phyloP scores from a whole-genome alignment of 345 rosid species.

The Barbarea vulgaris region DNA sequence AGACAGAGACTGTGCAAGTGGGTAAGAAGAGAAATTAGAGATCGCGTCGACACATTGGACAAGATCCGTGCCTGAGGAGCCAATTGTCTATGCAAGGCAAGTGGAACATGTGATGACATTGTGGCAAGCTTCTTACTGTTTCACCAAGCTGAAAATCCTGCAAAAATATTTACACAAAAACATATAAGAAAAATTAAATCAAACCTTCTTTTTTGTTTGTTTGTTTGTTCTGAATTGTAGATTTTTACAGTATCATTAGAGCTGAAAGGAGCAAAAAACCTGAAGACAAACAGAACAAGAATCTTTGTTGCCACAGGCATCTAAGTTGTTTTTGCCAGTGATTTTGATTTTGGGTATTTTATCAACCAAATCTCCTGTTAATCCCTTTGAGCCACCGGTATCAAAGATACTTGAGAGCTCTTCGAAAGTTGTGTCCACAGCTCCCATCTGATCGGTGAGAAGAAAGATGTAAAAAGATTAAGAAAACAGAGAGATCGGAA shows the following conservation, averaged over 20 bases:
- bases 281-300: constrained; percentile 98
- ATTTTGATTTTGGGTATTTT: constrained; percentile 85
- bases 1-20: constrained; percentile 32
- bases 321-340: constrained; percentile 59
- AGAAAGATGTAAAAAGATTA: constrained; percentile 7
- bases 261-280: constrained; percentile 45
- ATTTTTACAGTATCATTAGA: neutral
- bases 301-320: constrained; percentile 77
- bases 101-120: constrained; percentile 98
- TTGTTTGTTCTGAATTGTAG: neutral
- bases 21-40: constrained; percentile 47
- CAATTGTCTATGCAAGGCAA: constrained; percentile 96
- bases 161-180: neutral
- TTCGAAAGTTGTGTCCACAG: constrained; percentile 73
- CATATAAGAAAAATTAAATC: neutral
- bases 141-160: constrained; percentile 96
- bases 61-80: constrained; percentile 91
- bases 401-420: constrained; percentile 87
- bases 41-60: constrained; percentile 95
- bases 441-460: constrained; percentile 74
- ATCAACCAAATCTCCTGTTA: constrained; percentile 74
- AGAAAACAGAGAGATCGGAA: constrained; percentile 5
- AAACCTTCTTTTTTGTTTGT: no score
- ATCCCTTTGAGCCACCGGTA: constrained; percentile 74
- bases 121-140: constrained; percentile 91